These are phyloP conservation scores for Apiotrichum gracile DNA, from an alignment of 1,284 basidiomycete genomes.

Conservation along the genomic window DNA sequence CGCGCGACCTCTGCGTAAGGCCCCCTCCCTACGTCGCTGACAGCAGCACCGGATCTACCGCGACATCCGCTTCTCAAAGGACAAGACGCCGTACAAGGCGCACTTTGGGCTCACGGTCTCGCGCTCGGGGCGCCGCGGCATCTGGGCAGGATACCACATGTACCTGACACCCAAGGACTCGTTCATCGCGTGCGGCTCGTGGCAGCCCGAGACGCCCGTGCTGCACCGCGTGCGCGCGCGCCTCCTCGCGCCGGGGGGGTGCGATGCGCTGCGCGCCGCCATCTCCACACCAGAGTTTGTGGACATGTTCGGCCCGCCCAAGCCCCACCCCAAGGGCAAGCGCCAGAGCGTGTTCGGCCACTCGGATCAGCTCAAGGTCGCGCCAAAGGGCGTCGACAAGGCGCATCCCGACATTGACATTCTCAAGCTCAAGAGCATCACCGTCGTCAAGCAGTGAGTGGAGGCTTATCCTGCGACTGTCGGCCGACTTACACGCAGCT, in stretches of 20 bases:
- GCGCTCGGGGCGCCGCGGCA: constrained; percentile 43
- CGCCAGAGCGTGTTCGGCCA: constrained; percentile 69
- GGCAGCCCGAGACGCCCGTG: constrained; percentile 77
- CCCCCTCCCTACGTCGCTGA: too few relatives aligned
- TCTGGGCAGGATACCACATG: constrained; percentile 44
- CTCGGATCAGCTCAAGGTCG: constrained; percentile 75
- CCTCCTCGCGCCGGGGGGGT: constrained; percentile 49
- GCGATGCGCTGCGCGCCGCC: constrained; percentile 60
- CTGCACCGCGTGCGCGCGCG: constrained; percentile 65
- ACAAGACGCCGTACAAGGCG: constrained; percentile 77
- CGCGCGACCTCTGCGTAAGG: constrained; percentile 76
- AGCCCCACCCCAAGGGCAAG: constrained; percentile 57
- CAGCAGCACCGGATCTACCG: constrained; percentile 49
- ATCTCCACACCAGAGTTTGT: constrained; percentile 65
- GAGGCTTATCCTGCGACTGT: not conserved
- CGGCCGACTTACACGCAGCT: constrained; percentile 50
- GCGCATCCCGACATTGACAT: constrained; percentile 79
- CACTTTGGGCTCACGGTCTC: constrained; percentile 51
- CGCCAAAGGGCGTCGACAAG: constrained; percentile 82
- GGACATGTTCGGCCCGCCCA: constrained; percentile 63
- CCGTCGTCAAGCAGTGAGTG: constrained; percentile 61
- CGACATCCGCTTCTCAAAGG: constrained; percentile 65
- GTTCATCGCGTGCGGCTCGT: constrained; percentile 70
- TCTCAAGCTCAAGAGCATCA: constrained; percentile 72
- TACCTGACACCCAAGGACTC: constrained; percentile 61